These are phyloP conservation scores for Aspergillus hortae DNA, from an alignment of 2,329 filamentous ascomycete species.

Conservation along the genomic window DNA sequence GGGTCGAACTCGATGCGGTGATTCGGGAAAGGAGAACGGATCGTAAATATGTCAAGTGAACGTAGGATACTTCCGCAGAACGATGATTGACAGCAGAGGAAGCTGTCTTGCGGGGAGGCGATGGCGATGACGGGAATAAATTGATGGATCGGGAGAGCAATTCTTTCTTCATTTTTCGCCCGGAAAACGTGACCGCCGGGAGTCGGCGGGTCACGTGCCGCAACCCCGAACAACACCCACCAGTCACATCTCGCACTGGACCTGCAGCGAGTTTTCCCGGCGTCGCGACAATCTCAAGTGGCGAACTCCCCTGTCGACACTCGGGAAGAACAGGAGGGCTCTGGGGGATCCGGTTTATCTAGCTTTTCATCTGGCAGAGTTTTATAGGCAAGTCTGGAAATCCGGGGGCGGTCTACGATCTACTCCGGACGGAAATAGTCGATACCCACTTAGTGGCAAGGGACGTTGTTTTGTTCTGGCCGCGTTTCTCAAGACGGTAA, in stretches of 20 bases:
- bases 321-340: neutral
- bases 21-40: no score
- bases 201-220: slow-evolving; percentile 13
- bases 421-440: neutral
- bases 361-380: neutral
- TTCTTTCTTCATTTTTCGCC: slow-evolving; percentile 17
- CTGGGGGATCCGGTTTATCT: neutral
- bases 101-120: neutral
- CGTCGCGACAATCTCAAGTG: neutral
- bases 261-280: neutral
- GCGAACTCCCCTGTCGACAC: neutral
- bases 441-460: slow-evolving; percentile 1
- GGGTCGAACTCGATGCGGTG: neutral
- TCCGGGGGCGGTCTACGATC: neutral
- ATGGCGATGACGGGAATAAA: neutral
- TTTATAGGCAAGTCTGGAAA: neutral
- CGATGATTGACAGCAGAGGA: neutral
- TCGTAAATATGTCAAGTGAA: no score
- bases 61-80: no score
- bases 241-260: neutral
- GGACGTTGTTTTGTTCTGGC: neutral
- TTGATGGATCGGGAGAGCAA: neutral
- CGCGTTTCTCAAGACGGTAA: slow-evolving; percentile 28
- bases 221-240: neutral
- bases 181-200: slow-evolving; percentile 18